These are phyloP conservation scores for Lavandula angustifolia DNA, from an alignment of 257 asterid genomes.

Conservation along the genomic window DNA sequence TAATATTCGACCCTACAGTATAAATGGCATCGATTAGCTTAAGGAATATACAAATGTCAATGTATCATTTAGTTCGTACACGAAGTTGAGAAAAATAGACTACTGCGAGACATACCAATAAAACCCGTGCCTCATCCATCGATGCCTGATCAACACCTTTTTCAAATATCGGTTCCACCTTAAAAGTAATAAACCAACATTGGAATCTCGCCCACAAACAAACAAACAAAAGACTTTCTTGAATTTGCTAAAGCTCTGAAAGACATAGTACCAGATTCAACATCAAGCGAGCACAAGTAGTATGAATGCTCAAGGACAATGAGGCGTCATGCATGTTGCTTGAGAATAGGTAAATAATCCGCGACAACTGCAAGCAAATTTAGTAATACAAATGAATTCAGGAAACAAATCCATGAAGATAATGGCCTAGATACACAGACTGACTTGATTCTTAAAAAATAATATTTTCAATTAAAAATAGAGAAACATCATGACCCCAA, in stretches of 20 bases:
- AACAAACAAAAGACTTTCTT: neutral
- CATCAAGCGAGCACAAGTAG: slow-evolving; percentile 99
- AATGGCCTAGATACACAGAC: slow-evolving; percentile 9
- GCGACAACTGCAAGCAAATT: slow-evolving; percentile 69
- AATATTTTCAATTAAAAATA: neutral
- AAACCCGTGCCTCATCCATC: slow-evolving; percentile 94
- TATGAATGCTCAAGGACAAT: slow-evolving; percentile 94
- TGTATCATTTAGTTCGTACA: slow-evolving; percentile 10
- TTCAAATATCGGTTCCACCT: slow-evolving; percentile 99
- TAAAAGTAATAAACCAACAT: slow-evolving; percentile 28
- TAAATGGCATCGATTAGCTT: slow-evolving; percentile 24
- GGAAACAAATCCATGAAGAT: slow-evolving; percentile 11
- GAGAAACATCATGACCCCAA: slow-evolving; percentile 13
- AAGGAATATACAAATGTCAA: slow-evolving; percentile 13
- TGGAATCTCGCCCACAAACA: slow-evolving; percentile 12
- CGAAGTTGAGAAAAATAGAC: slow-evolving; percentile 21
- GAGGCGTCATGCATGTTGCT: slow-evolving; percentile 99
- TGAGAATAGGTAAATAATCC: slow-evolving; percentile 94
- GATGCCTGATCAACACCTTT: slow-evolving; percentile 93
- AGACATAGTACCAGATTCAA: slow-evolving; percentile 74
- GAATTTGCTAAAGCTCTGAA: slow-evolving; percentile 18
- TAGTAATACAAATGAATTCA: slow-evolving; percentile 27
- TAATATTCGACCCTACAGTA: slow-evolving; percentile 86
- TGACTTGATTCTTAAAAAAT: neutral
- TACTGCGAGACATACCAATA: slow-evolving; percentile 56